Evolutionary conservation across 805 yeast species (phyloP).

Genomic region (Candida namnaoensis): DNA sequence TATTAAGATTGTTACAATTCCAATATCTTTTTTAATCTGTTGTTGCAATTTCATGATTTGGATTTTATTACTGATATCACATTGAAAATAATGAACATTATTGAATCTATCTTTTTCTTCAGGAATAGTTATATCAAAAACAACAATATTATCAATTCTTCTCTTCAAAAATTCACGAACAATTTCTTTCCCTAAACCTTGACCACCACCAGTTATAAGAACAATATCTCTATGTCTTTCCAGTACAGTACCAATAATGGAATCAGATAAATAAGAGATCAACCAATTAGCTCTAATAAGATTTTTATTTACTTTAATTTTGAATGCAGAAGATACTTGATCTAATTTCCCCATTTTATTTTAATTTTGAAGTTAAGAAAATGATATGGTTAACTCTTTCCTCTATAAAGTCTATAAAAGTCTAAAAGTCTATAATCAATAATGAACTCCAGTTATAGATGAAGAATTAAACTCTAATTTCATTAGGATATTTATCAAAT

Average conservation of each 20-base stretch:
- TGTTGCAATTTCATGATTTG: constrained; percentile 33
- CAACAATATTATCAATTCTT: constrained; percentile 44
- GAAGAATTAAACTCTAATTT: too few relatives aligned
- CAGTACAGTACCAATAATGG: constrained; percentile 40
- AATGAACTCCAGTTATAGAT: too few relatives aligned
- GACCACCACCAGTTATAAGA: constrained; percentile 76
- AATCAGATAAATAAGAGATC: constrained; percentile 19
- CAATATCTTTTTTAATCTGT: constrained; percentile 36
- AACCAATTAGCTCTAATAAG: constrained; percentile 1
- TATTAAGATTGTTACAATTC: constrained; percentile 57
- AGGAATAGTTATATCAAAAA: constrained; percentile 46
- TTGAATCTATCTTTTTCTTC: constrained; percentile 17
- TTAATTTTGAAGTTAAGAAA: too few relatives aligned
- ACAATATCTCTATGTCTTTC: constrained; percentile 53
- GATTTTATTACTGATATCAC: constrained; percentile 58
- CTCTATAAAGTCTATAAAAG: neutral
- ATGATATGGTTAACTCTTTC: too few relatives aligned
- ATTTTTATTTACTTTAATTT: constrained; percentile 14
- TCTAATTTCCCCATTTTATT: too few relatives aligned
- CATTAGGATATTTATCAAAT: too few relatives aligned
- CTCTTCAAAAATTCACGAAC: constrained; percentile 33
- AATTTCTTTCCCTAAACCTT: constrained; percentile 71
- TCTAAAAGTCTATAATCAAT: neutral
- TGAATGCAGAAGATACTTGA: neutral
- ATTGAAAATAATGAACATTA: constrained; percentile 45